A percentile compares a stretch with the other conserved stretches of the same genome.
Conservation (phyloP, 2,329 filamentous ascomycete species). For the Ciborinia camelliae region DNA sequence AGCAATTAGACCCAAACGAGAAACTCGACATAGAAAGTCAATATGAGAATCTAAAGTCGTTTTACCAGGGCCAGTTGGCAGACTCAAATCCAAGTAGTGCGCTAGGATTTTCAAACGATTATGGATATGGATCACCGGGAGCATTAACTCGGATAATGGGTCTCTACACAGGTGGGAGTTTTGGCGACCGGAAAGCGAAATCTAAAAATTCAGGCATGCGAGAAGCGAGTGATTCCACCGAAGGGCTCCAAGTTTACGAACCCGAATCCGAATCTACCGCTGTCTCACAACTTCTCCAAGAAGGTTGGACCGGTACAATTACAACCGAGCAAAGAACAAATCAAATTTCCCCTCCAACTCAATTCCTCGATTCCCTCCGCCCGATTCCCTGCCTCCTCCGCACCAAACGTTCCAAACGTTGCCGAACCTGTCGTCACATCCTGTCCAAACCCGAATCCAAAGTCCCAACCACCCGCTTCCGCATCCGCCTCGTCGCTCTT, state of each 20-base stretch:
- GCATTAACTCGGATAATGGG: slow-evolving; percentile 88
- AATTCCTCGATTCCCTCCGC: slow-evolving; percentile 70
- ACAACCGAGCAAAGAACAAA: slow-evolving; percentile 52
- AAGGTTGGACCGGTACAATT: slow-evolving; percentile 63
- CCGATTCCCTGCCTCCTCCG: slow-evolving; percentile 80
- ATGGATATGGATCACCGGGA: slow-evolving; percentile 68
- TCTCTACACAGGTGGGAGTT: slow-evolving; percentile 68
- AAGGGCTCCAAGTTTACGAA: slow-evolving; percentile 64
- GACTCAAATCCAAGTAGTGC: slow-evolving; percentile 53
- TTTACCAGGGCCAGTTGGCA: slow-evolving; percentile 77
- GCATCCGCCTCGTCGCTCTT: slow-evolving; percentile 84
- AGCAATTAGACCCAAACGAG: slow-evolving; percentile 37
- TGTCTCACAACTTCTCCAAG: slow-evolving; percentile 49
- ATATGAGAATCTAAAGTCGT: slow-evolving; percentile 70
- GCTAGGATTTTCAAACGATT: slow-evolving; percentile 54
- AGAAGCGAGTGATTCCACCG: slow-evolving; percentile 66
- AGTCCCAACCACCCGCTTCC: slow-evolving; percentile 82
- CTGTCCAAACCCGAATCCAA: slow-evolving; percentile 93
- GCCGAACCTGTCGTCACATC: slow-evolving; percentile 88
- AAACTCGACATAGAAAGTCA: slow-evolving; percentile 61
- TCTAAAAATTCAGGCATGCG: slow-evolving; percentile 71
- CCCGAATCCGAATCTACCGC: slow-evolving; percentile 52
- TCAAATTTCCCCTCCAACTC: slow-evolving; percentile 47
- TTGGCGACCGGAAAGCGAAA: slow-evolving; percentile 62
- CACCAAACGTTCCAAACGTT: slow-evolving; percentile 92